Percentiles rank a stretch among this genome's conserved stretches.
Conservation (phyloP, 805 yeast genomes). For the Teunomyces stri region DNA sequence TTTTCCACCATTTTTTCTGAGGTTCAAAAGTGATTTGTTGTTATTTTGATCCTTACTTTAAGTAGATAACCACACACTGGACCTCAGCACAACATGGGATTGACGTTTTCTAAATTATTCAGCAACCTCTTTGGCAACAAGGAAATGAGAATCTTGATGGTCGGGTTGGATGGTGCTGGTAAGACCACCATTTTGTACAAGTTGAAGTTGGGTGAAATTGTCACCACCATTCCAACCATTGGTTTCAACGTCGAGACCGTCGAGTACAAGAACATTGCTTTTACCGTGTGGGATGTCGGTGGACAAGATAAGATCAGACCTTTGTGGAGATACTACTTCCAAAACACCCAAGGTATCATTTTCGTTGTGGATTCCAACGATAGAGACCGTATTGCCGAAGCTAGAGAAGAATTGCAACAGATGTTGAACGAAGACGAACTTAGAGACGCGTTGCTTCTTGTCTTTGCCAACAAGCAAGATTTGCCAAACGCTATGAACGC, state of each 20-base stretch:
- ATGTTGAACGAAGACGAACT: conserved; percentile 45
- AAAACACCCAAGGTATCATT: conserved; percentile 42
- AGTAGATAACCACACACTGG: conserved; percentile 3
- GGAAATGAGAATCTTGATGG: conserved; percentile 45
- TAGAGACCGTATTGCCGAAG: conserved; percentile 43
- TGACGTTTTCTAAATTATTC: conserved; percentile 39
- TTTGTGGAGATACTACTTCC: conserved; percentile 45
- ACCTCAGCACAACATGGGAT: conserved; percentile 27
- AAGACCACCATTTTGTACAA: conserved; percentile 42
- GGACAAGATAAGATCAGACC: conserved; percentile 45
- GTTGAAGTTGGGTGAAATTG: conserved; percentile 42
- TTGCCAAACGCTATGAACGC: conserved; percentile 46
- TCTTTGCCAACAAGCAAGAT: conserved; percentile 44
- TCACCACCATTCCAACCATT: conserved; percentile 43
- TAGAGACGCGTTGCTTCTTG: conserved; percentile 40
- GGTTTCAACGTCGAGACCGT: conserved; percentile 45
- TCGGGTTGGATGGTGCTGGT: conserved; percentile 44
- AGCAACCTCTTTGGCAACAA: conserved; percentile 41
- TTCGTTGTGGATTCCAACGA: conserved; percentile 44
- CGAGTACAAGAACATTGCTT: conserved; percentile 42
- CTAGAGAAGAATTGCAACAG: conserved; percentile 43
- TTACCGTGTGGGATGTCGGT: conserved; percentile 46
- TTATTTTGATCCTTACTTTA: conserved; percentile 5
- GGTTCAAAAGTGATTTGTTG: conserved; percentile 5
- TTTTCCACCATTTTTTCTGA: conserved; percentile 4